Evolutionary conservation across 1,284 basidiomycete genomes (phyloP), one percentile per base, ranked within the genome.

Genomic region (Gymnopus androsaceus): DNA sequence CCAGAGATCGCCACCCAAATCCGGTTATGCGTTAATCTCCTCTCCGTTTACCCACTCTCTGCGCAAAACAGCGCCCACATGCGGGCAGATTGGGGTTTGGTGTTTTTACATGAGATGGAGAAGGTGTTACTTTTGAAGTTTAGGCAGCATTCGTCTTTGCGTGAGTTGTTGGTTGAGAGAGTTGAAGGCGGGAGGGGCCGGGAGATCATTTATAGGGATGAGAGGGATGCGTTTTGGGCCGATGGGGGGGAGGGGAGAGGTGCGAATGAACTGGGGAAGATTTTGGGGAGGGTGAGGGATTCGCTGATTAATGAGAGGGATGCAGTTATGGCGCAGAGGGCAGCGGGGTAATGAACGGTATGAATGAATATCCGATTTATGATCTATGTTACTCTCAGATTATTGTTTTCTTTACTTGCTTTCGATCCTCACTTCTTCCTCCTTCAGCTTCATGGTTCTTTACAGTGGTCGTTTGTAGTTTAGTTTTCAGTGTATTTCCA

Each of bases 1-100:
- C 76, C 78, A 0, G 78, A 81, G 1, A 60, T 86, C 23, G 82
- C 82, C 4, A 80, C 85, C 53, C 60, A 62, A 27, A 83, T 90
- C 56, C 72, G 84, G 21, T 61, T 57, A 4, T 76, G 75, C 55
- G 64, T 66, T 11, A 75, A 74, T 27, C 71, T 80, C 1, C 70
- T 73, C 17, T 78, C 83, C 3, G 81, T 85, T 55, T 77, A 78
- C 41, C 73, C 70, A 1, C 64, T 85, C 37, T 75, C 78, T n/a
- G 71, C 69, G 4, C 64, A 69, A 3, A 67, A 71, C 17, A 40
- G 12, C n/a, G 50, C 41, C 31, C 34, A 23, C 11, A 71, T 77
- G 46, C 69, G 81, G 38, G 56, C 67, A 7, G 85, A 87, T 62
- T 88, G 84, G 83, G 74, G 75, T 1, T 59, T 70, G 3, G 69